phyloP scores from a whole-genome alignment of 768 basidiomycete genomes.

The Antrodiella citrinella region DNA sequence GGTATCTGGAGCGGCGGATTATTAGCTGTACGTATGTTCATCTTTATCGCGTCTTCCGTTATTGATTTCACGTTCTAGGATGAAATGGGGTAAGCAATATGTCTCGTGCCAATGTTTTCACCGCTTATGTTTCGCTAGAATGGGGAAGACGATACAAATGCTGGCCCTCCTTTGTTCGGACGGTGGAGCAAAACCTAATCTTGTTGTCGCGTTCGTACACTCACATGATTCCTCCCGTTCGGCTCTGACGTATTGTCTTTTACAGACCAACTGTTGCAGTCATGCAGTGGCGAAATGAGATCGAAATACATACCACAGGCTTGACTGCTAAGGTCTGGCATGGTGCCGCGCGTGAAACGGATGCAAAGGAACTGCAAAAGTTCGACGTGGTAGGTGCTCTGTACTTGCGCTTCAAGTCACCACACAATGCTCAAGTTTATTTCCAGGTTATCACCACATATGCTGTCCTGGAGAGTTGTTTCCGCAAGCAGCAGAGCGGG shows the following conservation, averaged over 20 bases:
- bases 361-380: constrained; percentile 63
- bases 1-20: constrained; percentile 86
- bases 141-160: constrained; percentile 97
- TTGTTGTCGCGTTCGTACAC: constrained; percentile 80
- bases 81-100: constrained; percentile 73
- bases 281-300: constrained; percentile 91
- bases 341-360: constrained; percentile 62
- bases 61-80: constrained; percentile 39
- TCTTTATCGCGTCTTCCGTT: neutral
- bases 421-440: too few relatives aligned
- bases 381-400: constrained; percentile 69
- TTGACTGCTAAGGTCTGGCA: constrained; percentile 92
- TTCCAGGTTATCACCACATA: constrained; percentile 81
- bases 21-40: constrained; percentile 75
- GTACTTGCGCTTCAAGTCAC: too few relatives aligned
- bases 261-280: constrained; percentile 43
- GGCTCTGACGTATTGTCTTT: neutral
- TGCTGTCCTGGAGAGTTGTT: constrained; percentile 83
- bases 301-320: constrained; percentile 75
- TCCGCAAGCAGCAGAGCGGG: constrained; percentile 87
- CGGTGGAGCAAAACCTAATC: constrained; percentile 60
- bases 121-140: constrained; percentile 33
- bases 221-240: neutral
- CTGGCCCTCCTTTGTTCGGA: constrained; percentile 85
- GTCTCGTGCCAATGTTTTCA: constrained; percentile 3